Base-by-base conservation (phyloP, 2,329 filamentous ascomycete species). In the Pseudonectria buxi region DNA sequence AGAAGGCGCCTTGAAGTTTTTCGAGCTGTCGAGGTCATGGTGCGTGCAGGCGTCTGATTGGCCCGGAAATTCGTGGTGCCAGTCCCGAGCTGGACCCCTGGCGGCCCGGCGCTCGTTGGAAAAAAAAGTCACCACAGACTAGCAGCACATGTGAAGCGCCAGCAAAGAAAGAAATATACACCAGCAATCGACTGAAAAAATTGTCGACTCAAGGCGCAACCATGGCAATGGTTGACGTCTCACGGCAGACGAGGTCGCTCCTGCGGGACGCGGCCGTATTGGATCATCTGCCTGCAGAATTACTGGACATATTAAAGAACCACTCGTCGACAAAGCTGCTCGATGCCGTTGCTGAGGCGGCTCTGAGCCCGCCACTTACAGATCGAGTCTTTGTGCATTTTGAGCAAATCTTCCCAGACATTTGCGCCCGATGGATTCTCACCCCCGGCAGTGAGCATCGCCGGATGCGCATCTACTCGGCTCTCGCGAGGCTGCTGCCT, bases 401-500 rank as follows among this genome's bases (percentile, higher is more conserved):
- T 59, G 79, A 85, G 56, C 67, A 73, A 43, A 64, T 89, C 27
- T 86, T 92, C 52, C 77, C 86, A 49, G 89, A 95, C 60, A 69
- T 94, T 32, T 86, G 83, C 61, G 83, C 87, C 43, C 72, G 83
- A 67, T 94, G 87, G 87, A 68, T 83, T 29, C 67, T 70, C 52
- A 58, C 65, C 56, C 50, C 65, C 18, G 58, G 60, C 18, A 60
- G 56, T 28, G 54, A 59, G 44, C 36, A 58, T 51, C 47, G 60
- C 61, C 49, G 61, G 58, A 50, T 59, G 51, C 36, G 62, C 24
- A 49, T 82, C 34, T 72, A 90, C 44, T 73, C 81, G 37, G 82
- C 85, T 24, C 84, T 95, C 64, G 83, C 85, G 41, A 76, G 84
- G 53, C 72, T 95, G 44, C 60, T 95, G 50, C 86, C 87, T 13